Base-by-base conservation (phyloP, 176 grass and related monocot species). In the Lolium perenne region DNA sequence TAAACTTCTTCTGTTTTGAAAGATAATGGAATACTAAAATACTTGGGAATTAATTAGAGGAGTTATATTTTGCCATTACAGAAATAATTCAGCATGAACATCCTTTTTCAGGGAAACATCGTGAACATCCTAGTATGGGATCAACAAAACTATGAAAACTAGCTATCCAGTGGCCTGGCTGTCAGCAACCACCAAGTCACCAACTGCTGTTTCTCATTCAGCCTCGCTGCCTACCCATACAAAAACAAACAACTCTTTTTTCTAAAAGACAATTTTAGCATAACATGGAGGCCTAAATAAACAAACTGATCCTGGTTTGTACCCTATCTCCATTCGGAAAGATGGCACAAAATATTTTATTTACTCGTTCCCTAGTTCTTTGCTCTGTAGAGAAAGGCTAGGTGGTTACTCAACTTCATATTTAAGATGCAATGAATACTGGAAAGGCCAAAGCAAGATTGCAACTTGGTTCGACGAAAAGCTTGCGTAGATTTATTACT, bases 251-350 rank as follows among this genome's bases (percentile, higher is more conserved):
- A 53, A 76, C 35, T 35, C 51, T 22, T 60, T 60, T 49, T 59
- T 50, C 23, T 35, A 56, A 2, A 53, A 25, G 47, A 43, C 53
- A 54, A 54, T 55, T 68, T 41, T 68, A 85, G 59, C 40, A 76
- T 53, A 81, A 60, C 38, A 67, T 49, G 47, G 22, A 47, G 17
- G 17, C 10, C 25, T 74, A 51, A 29, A 17, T 83, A 80, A 87
- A 87, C 47, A 58, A 65, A 79, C n/a, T 59, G 47, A 41, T 67
- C 55, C 55, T 74, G 23, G 23, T 76, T 67, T 89, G 48, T 58
- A 40, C 76, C 17, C 12, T 87, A 84, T 84, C 81, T 81, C 48
- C 76, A 69, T 76, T 76, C 20, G 77, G 77, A 89, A 89, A 85
- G 77, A 81, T 76, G 69, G 7, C 5, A 77, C 14, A 20, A 55